These are phyloP conservation scores for Phaeosphaeria sp. DNA, from an alignment of 2,329 filamentous ascomycete genomes.

Conservation along the genomic window DNA sequence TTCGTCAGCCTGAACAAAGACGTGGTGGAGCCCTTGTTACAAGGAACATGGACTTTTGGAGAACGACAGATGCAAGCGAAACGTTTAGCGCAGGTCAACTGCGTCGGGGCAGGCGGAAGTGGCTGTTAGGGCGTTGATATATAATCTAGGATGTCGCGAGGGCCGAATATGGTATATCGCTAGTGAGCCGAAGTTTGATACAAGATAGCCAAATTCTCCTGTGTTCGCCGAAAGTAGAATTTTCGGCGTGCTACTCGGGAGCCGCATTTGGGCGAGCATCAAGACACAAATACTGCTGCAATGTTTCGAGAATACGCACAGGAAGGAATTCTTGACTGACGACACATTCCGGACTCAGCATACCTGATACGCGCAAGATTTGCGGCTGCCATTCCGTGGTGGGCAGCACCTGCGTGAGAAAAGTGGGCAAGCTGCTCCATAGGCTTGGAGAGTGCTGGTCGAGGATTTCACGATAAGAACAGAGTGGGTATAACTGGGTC, in stretches of 20 bases:
- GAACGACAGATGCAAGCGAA: conserved; percentile 28
- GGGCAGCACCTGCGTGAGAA: conserved; percentile 27
- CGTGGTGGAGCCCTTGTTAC: conserved; percentile 28
- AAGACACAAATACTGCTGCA: background rate
- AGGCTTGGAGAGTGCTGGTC: conserved; percentile 31
- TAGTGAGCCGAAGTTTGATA: conserved; percentile 17
- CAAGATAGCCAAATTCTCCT: conserved; percentile 8
- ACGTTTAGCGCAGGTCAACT: conserved; percentile 19
- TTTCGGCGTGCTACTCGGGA: conserved; percentile 4
- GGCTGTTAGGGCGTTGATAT: conserved; percentile 28
- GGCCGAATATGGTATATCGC: conserved; percentile 14
- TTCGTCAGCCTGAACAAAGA: conserved; percentile 36
- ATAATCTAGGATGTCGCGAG: conserved; percentile 24
- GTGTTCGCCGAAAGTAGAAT: conserved; percentile 18
- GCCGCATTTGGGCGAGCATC: conserved; percentile 13
- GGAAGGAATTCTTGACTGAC: conserved; percentile 26
- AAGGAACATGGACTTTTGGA: conserved; percentile 25
- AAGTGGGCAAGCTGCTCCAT: conserved; percentile 38
- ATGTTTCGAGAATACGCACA: background rate
- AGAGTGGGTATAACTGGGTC: conserved; percentile 45
- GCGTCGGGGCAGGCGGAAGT: conserved; percentile 36
- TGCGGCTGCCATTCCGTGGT: conserved; percentile 26
- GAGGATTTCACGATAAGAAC: conserved; percentile 43
- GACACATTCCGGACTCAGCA: conserved; percentile 25
- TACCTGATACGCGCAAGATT: conserved; percentile 30